Evolutionary conservation across 2,329 filamentous ascomycete genomes (phyloP).

Genomic region (Epicoccum nigrum): DNA sequence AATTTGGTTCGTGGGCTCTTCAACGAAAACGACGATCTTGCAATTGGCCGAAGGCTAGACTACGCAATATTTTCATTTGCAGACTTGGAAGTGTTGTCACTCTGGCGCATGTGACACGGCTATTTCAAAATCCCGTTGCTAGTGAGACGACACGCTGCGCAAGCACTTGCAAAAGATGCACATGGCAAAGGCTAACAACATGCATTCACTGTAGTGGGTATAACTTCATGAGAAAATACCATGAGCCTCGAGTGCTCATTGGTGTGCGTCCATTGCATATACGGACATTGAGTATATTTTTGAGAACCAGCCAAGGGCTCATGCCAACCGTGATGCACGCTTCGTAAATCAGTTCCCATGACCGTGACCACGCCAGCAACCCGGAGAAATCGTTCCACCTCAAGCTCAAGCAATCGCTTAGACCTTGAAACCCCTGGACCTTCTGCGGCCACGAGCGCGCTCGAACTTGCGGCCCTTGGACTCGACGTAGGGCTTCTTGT

Average conservation of each 20-base stretch:
- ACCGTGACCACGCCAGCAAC: constrained; percentile 47
- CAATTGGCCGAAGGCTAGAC: constrained; percentile 1
- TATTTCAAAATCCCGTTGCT: neutral
- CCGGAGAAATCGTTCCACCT: constrained; percentile 45
- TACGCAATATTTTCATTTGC: neutral
- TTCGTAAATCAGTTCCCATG: constrained; percentile 44
- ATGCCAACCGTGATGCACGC: constrained; percentile 47
- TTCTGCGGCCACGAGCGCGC: constrained; percentile 96
- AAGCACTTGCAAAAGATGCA: neutral
- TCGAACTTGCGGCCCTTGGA: constrained; percentile 99
- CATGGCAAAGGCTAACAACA: constrained; percentile 2
- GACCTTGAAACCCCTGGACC: constrained; percentile 99
- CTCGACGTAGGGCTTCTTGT: constrained; percentile 98
- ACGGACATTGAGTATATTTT: constrained; percentile 48
- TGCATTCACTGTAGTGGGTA: constrained; percentile 11
- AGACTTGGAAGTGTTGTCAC: neutral
- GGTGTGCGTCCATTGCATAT: constrained; percentile 43
- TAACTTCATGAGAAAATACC: constrained; percentile 37
- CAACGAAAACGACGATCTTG: constrained; percentile 14
- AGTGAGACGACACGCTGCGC: neutral
- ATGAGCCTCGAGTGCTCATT: constrained; percentile 43
- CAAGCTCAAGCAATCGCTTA: constrained; percentile 60
- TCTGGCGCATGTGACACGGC: neutral
- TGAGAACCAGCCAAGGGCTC: constrained; percentile 41
- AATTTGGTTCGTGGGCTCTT: constrained; percentile 29